Evolutionary conservation across 2,329 filamentous ascomycete species (phyloP), one percentile per base, ranked within the genome.

Genomic region (Aspergillus pseudonomiae): DNA sequence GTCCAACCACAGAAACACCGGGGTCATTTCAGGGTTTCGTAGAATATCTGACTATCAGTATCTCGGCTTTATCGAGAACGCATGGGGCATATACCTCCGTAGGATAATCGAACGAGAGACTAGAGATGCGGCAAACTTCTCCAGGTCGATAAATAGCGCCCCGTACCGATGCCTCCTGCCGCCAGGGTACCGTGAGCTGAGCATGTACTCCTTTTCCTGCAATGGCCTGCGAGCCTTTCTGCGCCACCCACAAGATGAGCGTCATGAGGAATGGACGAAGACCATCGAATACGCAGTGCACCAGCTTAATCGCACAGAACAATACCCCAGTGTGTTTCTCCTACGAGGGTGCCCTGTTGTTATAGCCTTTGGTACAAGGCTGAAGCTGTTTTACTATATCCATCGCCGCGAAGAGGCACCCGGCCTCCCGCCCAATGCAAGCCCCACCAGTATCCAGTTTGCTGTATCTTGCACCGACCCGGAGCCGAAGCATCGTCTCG

Each of bases 301-400:
- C 21, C 43, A 53, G 28, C 65, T 70, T 32, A 45, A 50, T 21
- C 34, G 6, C 26, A 45, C 26, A 21, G 62, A 65, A 43, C 12
- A 10, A 6, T 16, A 4, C 12, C 21, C 45, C 45, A 9, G 12
- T 36, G 12, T 36, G 32, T 34, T 53, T 32, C 5, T n/a, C 4
- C 24, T 59, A 9, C 43, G 32, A 26, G 67, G 64, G 26, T 53
- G 39, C 26, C 64, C 66, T 1, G 54, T 64, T 1, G 46, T 70
- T 24, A 53, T 70, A 36, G 67, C 60, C 7, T 70, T 70, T 43
- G 34, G 50, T 1, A 60, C 62, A 12, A 64, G 43, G 3, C 30
- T 62, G 50, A 67, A 62, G 26, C 30, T 70, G 9, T 69, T 67
- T 30, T 70, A 67, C 39, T 70, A 68, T 24, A 60, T 65, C 28